Evolutionary conservation across 2,329 filamentous ascomycete species (phyloP), one percentile per base, ranked within the genome.

Genomic region (Trichothecium sympodiale): DNA sequence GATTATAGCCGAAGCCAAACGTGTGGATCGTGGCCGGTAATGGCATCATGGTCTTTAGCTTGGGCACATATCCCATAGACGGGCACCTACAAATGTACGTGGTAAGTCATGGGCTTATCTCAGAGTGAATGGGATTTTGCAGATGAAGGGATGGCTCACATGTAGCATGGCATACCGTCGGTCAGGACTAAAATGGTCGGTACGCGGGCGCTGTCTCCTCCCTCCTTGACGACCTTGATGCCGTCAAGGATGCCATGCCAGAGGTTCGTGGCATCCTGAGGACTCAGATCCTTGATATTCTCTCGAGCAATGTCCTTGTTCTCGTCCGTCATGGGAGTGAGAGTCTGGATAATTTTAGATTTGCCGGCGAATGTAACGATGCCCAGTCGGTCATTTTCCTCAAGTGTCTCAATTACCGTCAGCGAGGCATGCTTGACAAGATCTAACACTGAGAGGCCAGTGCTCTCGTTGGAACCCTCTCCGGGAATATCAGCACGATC

Each of bases 401-500:
- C 58, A 41, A 79, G 55, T 0, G 70, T 74, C 44, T 73, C 67
- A 8, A 77, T 46, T 14, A 79, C 74, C 7, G 72, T 76, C 6
- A 61, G 59, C 2, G 71, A 67, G 1, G 74, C 71, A 44, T 79
- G 73, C 45, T 77, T 77, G 29, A 67, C 67, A 16, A 79, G 59
- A 43, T 79, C 75, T 16, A 80, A 49, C 2, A 77, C 61, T 0
- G 64, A 68, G 1, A 77, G 53, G 0, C 72, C 72, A 2, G 62
- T 62, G 15, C 60, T 47, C 41, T 76, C 69, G 36, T 66, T 46
- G 3, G 49, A 41, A 13, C 52, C 46, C 5, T 63, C 57, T 12
- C 60, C 62, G 0, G 71, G 67, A 0, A 68, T 57, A 0, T 65
- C 67, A 1, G 73, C 73, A 2, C 52, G 44, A 0, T 40, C 35